These are phyloP conservation scores for Monilinia aucupariae DNA, from an alignment of 2,329 filamentous ascomycete species.

Conservation along the genomic window DNA sequence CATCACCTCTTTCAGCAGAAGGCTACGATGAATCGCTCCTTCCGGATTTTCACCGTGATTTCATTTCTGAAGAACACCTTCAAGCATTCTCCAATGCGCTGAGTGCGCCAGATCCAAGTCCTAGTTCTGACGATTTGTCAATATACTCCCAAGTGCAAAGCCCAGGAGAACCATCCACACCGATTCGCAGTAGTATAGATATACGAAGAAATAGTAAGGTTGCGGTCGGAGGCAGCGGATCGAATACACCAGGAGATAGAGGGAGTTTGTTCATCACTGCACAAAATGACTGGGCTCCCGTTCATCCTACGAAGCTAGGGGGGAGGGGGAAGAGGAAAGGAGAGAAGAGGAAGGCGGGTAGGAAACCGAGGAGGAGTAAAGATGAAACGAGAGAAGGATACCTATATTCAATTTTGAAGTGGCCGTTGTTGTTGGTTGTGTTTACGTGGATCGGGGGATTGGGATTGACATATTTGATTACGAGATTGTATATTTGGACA, in stretches of 20 bases:
- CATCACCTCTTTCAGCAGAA: constrained; percentile 54
- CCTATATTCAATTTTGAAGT: constrained; percentile 83
- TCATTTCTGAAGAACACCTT: constrained; percentile 67
- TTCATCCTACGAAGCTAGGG: constrained; percentile 45
- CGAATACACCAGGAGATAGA: constrained; percentile 15
- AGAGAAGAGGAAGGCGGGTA: constrained; percentile 38
- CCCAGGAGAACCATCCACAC: constrained; percentile 15
- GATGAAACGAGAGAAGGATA: constrained; percentile 95
- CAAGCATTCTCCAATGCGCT: constrained; percentile 75
- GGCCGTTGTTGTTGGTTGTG: constrained; percentile 79
- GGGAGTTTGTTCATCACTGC: constrained; percentile 65
- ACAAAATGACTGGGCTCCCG: constrained; percentile 91
- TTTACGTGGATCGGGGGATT: constrained; percentile 74
- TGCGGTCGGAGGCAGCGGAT: constrained; percentile 16
- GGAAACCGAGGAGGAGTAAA: constrained; percentile 47
- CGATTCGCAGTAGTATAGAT: constrained; percentile 22
- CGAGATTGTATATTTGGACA: constrained; percentile 79
- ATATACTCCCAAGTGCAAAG: constrained; percentile 13
- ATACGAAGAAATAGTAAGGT: constrained; percentile 16
- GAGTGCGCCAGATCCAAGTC: constrained; percentile 70
- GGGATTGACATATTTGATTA: constrained; percentile 68
- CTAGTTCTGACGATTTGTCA: constrained; percentile 50
- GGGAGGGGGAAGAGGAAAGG: constrained; percentile 35
- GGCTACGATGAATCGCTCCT: constrained; percentile 64
- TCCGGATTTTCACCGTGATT: constrained; percentile 76